These are phyloP conservation scores for Phalaenopsis equestris DNA, from an alignment of 106 monocot genomes.

Conservation along the genomic window DNA sequence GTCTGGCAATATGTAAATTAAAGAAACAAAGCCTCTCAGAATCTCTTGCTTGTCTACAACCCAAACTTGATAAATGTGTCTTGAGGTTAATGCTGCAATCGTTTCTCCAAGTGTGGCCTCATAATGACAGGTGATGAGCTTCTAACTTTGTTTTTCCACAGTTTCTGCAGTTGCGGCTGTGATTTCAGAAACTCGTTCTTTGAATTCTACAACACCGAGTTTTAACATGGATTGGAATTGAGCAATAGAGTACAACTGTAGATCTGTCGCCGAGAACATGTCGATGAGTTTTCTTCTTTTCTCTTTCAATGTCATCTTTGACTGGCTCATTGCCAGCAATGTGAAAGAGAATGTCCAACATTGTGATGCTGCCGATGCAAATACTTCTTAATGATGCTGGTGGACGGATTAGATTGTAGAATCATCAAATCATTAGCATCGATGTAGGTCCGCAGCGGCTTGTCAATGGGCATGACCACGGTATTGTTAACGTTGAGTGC, in stretches of 20 bases:
- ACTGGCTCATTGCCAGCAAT: no score
- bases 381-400: no score
- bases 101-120: constrained; percentile 39
- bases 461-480: no score
- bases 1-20: constrained; percentile 53
- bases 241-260: constrained; percentile 35
- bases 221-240: constrained; percentile 38
- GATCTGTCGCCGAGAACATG: constrained; percentile 59
- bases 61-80: constrained; percentile 70
- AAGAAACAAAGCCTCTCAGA: constrained; percentile 50
- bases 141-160: background rate
- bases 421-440: no score
- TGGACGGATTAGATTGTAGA: no score
- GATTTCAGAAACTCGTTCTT: constrained; percentile 13
- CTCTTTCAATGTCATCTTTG: constrained; percentile 17
- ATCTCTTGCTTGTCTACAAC: constrained; percentile 38
- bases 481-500: no score
- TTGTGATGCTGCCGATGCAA: no score
- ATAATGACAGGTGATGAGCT: constrained; percentile 36
- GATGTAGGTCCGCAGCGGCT: no score
- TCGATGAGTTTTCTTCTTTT: constrained; percentile 33
- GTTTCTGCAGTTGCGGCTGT: background rate
- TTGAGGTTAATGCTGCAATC: constrained; percentile 24
- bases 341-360: no score
- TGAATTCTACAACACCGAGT: constrained; percentile 37